A percentile compares a stretch with the other conserved stretches of the same genome.
Conservation (phyloP, 345 rosid species). For the Gossypium herbaceum region DNA sequence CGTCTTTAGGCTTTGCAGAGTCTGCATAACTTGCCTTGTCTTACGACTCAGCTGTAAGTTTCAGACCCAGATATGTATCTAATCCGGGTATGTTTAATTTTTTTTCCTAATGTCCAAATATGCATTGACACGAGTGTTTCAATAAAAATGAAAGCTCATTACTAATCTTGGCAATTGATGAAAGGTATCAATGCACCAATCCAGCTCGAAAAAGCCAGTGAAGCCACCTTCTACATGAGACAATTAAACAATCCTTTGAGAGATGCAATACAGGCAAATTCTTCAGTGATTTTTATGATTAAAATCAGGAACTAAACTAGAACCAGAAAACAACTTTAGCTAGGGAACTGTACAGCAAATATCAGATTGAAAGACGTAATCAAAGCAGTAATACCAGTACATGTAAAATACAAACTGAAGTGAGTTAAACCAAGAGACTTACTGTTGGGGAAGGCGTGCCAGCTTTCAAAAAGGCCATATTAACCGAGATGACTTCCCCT, state of each 20-base stretch:
- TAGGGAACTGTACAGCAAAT: neutral
- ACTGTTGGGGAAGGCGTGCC: conserved; percentile 96
- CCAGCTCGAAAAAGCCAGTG: neutral
- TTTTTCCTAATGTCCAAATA: too few relatives aligned
- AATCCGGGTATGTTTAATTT: too few relatives aligned
- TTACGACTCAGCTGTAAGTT: neutral
- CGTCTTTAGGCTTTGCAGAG: neutral
- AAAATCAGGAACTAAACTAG: neutral
- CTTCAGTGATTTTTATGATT: neutral
- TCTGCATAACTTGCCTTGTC: neutral
- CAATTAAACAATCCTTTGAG: neutral
- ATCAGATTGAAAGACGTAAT: neutral
- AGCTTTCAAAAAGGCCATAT: conserved; percentile 75
- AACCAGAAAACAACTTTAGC: neutral
- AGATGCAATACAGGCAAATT: neutral
- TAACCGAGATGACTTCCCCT: conserved; percentile 86
- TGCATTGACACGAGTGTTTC: too few relatives aligned
- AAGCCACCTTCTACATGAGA: neutral
- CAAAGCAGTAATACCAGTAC: neutral
- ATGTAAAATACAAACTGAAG: neutral
- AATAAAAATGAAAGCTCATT: neutral
- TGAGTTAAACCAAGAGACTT: conserved; percentile 12
- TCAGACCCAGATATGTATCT: too few relatives aligned
- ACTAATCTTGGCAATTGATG: neutral
- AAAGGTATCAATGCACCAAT: neutral